Evolutionary conservation across 2,329 filamentous ascomycete species (phyloP).

Genomic region (Sclerotinia trifoliorum): DNA sequence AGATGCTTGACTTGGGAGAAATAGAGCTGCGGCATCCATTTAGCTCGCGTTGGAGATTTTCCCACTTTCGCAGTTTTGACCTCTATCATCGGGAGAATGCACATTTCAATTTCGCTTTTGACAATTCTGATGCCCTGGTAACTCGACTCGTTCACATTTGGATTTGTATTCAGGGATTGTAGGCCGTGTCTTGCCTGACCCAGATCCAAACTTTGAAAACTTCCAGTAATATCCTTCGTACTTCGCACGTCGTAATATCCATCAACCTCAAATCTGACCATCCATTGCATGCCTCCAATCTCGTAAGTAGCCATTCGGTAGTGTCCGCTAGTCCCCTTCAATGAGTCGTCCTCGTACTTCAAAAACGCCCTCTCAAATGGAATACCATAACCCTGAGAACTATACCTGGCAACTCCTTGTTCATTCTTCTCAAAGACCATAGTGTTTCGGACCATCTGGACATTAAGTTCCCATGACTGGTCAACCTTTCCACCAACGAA

Average conservation of each 20-base stretch:
- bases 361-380: slow-evolving; percentile 39
- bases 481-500: slow-evolving; percentile 33
- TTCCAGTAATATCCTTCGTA: not conserved
- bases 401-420: slow-evolving; percentile 22
- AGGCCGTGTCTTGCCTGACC: not conserved
- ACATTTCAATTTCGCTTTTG: slow-evolving; percentile 25
- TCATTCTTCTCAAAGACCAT: slow-evolving; percentile 41
- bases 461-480: slow-evolving; percentile 39
- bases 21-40: slow-evolving; percentile 33
- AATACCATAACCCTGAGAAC: slow-evolving; percentile 37
- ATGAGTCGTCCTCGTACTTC: slow-evolving; percentile 23
- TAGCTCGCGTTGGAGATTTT: slow-evolving; percentile 5
- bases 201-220: not conserved
- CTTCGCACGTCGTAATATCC: slow-evolving; percentile 27
- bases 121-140: slow-evolving; percentile 23
- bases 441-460: slow-evolving; percentile 40
- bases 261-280: slow-evolving; percentile 39
- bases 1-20: slow-evolving; percentile 33
- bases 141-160: not conserved
- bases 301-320: slow-evolving; percentile 35
- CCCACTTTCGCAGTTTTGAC: slow-evolving; percentile 28
- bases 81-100: slow-evolving; percentile 28
- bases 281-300: slow-evolving; percentile 34
- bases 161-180: not conserved
- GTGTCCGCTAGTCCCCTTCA: slow-evolving; percentile 32